Evolutionary conservation across 495 filamentous ascomycete species (phyloP), one percentile per base, ranked within the genome.

Genomic region (Aspergillus avenaceus): DNA sequence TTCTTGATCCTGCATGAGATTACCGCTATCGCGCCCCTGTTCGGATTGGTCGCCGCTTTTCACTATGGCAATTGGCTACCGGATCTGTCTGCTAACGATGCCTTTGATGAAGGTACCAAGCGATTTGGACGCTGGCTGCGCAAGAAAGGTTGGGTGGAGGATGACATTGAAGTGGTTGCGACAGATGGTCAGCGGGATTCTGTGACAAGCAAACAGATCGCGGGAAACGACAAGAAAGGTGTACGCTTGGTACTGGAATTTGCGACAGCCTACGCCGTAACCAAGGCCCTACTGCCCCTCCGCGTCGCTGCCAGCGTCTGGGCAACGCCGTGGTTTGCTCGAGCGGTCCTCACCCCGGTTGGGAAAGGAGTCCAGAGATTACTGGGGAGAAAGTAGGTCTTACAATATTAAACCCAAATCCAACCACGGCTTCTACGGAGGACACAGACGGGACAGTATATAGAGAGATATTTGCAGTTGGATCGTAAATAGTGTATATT

Each of bases 241-340:
- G 78, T 81, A 42, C 74, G 75, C 32, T 70, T 86, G 45, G 70
- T 85, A 14, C 58, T 84, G 14, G 78, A 86, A 68, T 80, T 96
- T 44, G 92, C 87, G 13, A 86, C 91, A 28, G 93, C 93, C 16
- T 98, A 88, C 69, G 87, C 88, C 1, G 73, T 96, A 49, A 90
- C 86, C 14, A 98, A 98, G 65, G 83, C 85, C 16, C 57, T 96
- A 49, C 64, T 96, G 54, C 89, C 93, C 5, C 55, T 85, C 7
- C 75, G 93, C 52, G 76, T 98, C 50, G 75, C 80, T 5, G 60
- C 80, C 12, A 95, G 91, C 67, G 74, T 95, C 22, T 93, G 86
- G 88, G 85, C 81, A 12, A 96, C 93, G 45, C 93, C 93, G 34
- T 97, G 91, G 91, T 93, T 97, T 76, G 92, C 93, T 16, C 79